These are phyloP conservation scores for Bruguiera hainesii DNA, from an alignment of 441 rosid genomes.

Conservation along the genomic window DNA sequence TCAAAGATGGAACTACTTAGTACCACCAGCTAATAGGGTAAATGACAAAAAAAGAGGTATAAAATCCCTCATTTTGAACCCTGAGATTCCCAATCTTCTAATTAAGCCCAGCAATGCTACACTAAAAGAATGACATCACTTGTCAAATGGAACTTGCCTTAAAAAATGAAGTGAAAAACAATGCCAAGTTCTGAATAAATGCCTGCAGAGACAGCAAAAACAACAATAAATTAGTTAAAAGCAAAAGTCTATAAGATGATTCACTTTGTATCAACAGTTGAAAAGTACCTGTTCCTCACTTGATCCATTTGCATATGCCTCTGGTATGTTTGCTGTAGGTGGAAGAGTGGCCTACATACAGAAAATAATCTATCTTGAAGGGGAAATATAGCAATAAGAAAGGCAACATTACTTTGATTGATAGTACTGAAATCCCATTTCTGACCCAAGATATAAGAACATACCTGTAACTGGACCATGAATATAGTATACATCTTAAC, in stretches of 20 bases:
- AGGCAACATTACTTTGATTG: background rate
- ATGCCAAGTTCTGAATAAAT: conserved; percentile 94
- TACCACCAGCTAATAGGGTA: too few relatives aligned
- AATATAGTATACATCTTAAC: conserved; percentile 77
- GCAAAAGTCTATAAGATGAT: conserved; percentile 1
- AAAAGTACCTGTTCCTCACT: conserved; percentile 83
- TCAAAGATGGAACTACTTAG: too few relatives aligned
- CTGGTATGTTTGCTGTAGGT: conserved; percentile 78
- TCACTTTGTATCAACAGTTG: conserved; percentile 8
- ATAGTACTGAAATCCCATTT: background rate
- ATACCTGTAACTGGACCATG: conserved; percentile 83
- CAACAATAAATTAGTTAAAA: background rate
- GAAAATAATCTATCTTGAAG: conserved; percentile 3
- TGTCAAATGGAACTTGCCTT: conserved; percentile 48
- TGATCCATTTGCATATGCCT: conserved; percentile 85
- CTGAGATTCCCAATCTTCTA: background rate
- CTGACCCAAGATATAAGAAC: conserved; percentile 9
- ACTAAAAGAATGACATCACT: background rate
- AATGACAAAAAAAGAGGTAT: too few relatives aligned
- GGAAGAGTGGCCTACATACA: conserved; percentile 66
- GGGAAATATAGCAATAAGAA: conserved; percentile 9
- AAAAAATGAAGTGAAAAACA: conserved; percentile 93
- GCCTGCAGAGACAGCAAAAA: conserved; percentile 55
- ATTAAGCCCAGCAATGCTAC: background rate
- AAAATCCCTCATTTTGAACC: too few relatives aligned